phyloP scores from a whole-genome alignment of 2,329 filamentous ascomycete genomes.

The Didymella segeticola region DNA sequence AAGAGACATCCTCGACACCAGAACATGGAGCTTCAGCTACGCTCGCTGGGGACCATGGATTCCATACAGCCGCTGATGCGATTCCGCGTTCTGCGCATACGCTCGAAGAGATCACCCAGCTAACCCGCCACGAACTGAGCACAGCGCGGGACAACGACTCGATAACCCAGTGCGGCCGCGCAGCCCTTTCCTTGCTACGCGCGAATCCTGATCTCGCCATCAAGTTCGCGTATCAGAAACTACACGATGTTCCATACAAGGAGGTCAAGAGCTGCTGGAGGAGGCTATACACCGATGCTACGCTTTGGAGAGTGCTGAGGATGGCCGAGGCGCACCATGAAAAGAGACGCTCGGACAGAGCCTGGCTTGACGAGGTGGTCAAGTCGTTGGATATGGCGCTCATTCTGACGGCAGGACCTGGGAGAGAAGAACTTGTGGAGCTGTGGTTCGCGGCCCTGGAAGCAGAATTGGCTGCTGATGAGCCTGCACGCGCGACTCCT shows the following conservation, averaged over 20 bases:
- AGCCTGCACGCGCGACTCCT: neutral
- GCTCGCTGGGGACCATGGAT: too few species aligned
- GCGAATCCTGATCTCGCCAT: conserved; percentile 59
- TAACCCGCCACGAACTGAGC: conserved; percentile 36
- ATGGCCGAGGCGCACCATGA: conserved; percentile 28
- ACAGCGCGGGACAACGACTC: conserved; percentile 26
- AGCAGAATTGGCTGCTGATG: conserved; percentile 3
- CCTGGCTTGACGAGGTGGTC: conserved; percentile 66
- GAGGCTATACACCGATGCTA: conserved; percentile 73
- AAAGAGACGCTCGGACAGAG: conserved; percentile 3
- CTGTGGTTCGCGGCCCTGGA: conserved; percentile 61
- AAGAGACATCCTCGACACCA: neutral
- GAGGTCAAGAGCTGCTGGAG: conserved; percentile 73
- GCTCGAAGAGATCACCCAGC: conserved; percentile 30
- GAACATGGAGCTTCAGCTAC: conserved; percentile 2
- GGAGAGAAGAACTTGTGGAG: conserved; percentile 45
- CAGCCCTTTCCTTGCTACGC: conserved; percentile 48
- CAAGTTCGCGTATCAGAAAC: conserved; percentile 66
- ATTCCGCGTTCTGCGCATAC: neutral
- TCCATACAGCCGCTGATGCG: neutral
- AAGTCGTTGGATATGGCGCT: conserved; percentile 75
- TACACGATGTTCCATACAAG: conserved; percentile 73
- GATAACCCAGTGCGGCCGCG: conserved; percentile 52
- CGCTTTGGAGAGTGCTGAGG: conserved; percentile 65
- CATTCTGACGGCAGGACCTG: conserved; percentile 66